Conservation (phyloP, 164 flowering plant species). For the Akebia trifoliata region DNA sequence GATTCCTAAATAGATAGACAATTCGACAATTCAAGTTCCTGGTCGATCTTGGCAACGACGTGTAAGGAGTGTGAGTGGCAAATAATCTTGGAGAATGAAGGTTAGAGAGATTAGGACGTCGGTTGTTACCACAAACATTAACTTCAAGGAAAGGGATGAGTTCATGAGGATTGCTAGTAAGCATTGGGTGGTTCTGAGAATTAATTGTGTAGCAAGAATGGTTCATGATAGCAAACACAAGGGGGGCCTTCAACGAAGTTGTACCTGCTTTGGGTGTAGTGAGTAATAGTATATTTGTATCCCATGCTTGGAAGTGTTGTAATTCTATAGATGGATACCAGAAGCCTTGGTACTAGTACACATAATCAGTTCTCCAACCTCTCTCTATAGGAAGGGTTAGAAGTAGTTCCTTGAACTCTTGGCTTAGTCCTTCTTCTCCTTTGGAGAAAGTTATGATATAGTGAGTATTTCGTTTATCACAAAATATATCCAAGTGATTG, state of each 20-base stretch:
- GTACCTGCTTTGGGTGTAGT: constrained; percentile 8
- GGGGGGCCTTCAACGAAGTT: background rate
- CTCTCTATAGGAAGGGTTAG: background rate
- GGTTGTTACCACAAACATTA: background rate
- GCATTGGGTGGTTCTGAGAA: constrained; percentile 10
- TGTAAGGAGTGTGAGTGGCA: constrained; percentile 17
- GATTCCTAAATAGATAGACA: constrained; percentile 18
- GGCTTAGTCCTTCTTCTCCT: too few relatives aligned
- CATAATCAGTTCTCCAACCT: too few relatives aligned
- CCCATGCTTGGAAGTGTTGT: background rate
- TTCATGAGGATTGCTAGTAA: constrained; percentile 15
- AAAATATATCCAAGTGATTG: too few relatives aligned
- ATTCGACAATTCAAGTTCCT: background rate
- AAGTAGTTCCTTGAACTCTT: background rate
- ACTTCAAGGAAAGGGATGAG: constrained; percentile 17
- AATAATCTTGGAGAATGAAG: constrained; percentile 5
- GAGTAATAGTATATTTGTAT: background rate
- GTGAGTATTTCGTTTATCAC: too few relatives aligned
- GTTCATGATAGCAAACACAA: constrained; percentile 4
- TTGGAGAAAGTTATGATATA: too few relatives aligned
- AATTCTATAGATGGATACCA: background rate
- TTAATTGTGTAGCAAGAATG: background rate
- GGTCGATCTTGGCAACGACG: constrained; percentile 11
- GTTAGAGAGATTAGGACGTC: background rate
- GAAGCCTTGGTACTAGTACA: constrained; percentile 3